A percentile compares a stretch with the other conserved stretches of the same genome.
These are phyloP conservation scores for Calonectria pseudoturangicola DNA, from an alignment of 2,329 filamentous ascomycete species.

Conservation along the genomic window DNA sequence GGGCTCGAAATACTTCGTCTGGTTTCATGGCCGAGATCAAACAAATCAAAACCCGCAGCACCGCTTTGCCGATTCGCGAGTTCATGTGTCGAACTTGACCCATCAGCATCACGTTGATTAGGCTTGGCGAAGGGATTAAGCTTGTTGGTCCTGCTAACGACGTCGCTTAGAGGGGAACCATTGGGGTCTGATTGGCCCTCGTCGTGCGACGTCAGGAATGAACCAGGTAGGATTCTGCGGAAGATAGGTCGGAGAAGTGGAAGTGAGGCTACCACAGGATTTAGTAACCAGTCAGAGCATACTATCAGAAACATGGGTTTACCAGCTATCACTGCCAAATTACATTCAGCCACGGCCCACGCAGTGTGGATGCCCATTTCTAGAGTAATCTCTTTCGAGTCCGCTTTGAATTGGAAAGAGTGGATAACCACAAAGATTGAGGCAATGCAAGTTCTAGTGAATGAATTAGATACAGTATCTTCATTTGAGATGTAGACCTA, in stretches of 20 bases:
- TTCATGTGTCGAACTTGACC: neutral
- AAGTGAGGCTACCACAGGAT: constrained; percentile 5
- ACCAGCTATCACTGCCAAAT: constrained; percentile 12
- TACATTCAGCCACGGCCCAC: constrained; percentile 10
- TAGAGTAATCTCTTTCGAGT: neutral
- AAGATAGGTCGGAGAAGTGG: constrained; percentile 30
- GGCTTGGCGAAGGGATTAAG: neutral
- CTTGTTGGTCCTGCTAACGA: neutral
- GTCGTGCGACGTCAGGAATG: constrained; percentile 10
- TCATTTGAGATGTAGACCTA: neutral
- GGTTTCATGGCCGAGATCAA: neutral
- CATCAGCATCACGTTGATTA: neutral
- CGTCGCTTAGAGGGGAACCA: constrained; percentile 7
- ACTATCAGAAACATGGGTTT: no score
- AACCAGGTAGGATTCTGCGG: constrained; percentile 11
- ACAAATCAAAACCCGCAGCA: neutral
- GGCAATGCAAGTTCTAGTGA: neutral
- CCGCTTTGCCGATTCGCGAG: neutral
- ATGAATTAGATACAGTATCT: neutral
- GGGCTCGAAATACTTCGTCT: neutral
- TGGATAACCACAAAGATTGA: constrained; percentile 10
- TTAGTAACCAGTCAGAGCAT: neutral
- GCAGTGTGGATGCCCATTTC: constrained; percentile 12
- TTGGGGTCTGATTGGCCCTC: neutral
- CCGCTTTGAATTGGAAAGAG: constrained; percentile 1